Evolutionary conservation across 139 green algal species (phyloP), one percentile per base, ranked within the genome.

Genomic region (Medakamo hakoo): DNA sequence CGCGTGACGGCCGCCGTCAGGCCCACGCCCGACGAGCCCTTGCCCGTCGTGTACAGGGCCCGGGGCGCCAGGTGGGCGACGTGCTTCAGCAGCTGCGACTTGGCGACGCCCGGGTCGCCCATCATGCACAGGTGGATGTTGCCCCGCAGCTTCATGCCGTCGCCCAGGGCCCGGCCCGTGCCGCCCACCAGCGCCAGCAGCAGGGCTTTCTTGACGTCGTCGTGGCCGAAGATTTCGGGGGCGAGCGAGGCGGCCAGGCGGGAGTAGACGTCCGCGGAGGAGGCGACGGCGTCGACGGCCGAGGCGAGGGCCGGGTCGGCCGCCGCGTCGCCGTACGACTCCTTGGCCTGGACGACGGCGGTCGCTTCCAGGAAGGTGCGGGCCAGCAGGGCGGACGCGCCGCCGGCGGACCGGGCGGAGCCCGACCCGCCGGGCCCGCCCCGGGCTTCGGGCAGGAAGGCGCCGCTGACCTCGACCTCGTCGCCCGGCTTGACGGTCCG

Each of bases 91-190:
- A 95, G 79, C 84, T 98, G 93, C 5, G 77, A 91, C 81, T 99
- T 99, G 52, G 93, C 93, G 48, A 99, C 93, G 67, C 93, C 93
- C 5, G 93, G 93, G 71, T 99, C 93, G 25, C 93, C 93, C 93
- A 99, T 99, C 32, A 99, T 82, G 84, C 93, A 99, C 30, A 94
- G 62, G 69, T 99, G 93, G 48, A 97, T 81, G 78, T 98, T 91
- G 0, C 93, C 93, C 3, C 92, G 76, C 68, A 97, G 78, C 78
- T 92, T 94, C 81, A 99, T 95, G 67, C 93, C 91, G 76, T 97
- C 93, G 1, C 71, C 66, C 59, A 95, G 82, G 24, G 76, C 49
- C 25, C 79, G 79, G 4, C 76, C 88, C 18, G 82, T 71, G 25
- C 80, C 93, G 25, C 92, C 92, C 59, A 98, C 92, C 82, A 98